A percentile compares a stretch with the other conserved stretches of the same genome.
phyloP scores from a whole-genome alignment of 2,329 filamentous ascomycete species.

The Emmonsia crescens region DNA sequence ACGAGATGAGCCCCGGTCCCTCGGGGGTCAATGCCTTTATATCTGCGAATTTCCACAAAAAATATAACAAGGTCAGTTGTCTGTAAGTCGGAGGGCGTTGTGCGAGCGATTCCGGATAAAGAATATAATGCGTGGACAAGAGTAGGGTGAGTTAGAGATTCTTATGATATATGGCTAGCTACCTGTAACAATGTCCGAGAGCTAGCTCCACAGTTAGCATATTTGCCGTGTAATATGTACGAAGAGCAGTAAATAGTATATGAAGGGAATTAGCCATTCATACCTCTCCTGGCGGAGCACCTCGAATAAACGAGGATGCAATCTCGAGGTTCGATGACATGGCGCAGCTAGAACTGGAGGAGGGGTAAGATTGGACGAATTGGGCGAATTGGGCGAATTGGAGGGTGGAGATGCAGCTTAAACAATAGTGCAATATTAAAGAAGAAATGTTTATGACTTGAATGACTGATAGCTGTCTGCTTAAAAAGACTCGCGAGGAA shows the following conservation, averaged over 20 bases:
- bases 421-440: not conserved
- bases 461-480: not conserved
- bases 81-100: not conserved
- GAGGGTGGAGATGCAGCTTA: not conserved
- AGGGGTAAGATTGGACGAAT: not conserved
- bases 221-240: constrained; percentile 14
- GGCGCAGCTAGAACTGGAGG: not conserved
- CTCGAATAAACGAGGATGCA: constrained; percentile 79
- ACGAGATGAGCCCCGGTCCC: constrained; percentile 54
- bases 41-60: constrained; percentile 45
- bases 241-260: not conserved
- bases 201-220: constrained; percentile 40
- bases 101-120: constrained; percentile 8
- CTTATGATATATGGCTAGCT: constrained; percentile 23
- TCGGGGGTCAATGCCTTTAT: constrained; percentile 76
- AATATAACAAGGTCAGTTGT: not conserved
- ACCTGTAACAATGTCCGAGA: constrained; percentile 82
- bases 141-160: not conserved
- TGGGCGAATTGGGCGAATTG: not conserved
- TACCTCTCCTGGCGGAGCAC: constrained; percentile 94
- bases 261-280: constrained; percentile 2
- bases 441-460: not conserved
- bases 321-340: constrained; percentile 46
- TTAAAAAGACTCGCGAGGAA: not conserved
- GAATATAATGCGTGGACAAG: constrained; percentile 2